phyloP scores from a whole-genome alignment of 2,329 filamentous ascomycete genomes.

The Aspergillus ruber region DNA sequence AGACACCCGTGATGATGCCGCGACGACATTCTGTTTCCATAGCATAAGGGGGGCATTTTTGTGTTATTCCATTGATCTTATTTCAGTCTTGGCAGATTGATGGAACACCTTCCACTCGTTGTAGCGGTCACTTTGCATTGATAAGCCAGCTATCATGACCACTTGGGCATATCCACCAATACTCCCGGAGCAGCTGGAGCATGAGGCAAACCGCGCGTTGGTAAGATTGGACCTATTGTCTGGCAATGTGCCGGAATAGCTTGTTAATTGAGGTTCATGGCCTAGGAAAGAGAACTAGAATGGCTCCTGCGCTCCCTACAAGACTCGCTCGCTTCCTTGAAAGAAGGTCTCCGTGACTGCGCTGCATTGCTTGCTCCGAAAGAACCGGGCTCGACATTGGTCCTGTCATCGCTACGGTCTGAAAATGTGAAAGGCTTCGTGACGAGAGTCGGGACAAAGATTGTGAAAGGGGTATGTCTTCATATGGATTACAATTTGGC shows the following conservation, averaged over 20 bases:
- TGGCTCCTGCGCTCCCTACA: conserved; percentile 59
- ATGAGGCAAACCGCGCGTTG: conserved; percentile 49
- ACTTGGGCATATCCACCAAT: conserved; percentile 57
- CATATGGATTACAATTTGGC: background rate
- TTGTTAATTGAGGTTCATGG: conserved; percentile 1
- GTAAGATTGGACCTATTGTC: conserved; percentile 25
- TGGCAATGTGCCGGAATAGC: background rate
- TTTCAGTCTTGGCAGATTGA: no score
- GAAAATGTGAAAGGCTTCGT: conserved; percentile 90
- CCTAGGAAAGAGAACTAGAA: conserved; percentile 52
- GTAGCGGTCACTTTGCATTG: background rate
- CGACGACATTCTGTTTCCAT: background rate
- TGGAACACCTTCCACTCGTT: background rate
- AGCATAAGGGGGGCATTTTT: no score
- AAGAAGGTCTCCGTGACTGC: conserved; percentile 77
- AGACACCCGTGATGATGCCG: background rate
- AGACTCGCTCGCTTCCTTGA: conserved; percentile 55
- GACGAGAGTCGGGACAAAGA: conserved; percentile 80
- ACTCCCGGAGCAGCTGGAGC: conserved; percentile 43
- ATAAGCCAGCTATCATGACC: conserved; percentile 42
- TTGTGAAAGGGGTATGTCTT: conserved; percentile 75
- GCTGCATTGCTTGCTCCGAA: conserved; percentile 76
- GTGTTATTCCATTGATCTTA: no score
- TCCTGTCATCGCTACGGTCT: conserved; percentile 77
- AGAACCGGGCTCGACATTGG: conserved; percentile 80